These are phyloP conservation scores for Botryotinia convoluta DNA, from an alignment of 2,329 filamentous ascomycete species.

Conservation along the genomic window DNA sequence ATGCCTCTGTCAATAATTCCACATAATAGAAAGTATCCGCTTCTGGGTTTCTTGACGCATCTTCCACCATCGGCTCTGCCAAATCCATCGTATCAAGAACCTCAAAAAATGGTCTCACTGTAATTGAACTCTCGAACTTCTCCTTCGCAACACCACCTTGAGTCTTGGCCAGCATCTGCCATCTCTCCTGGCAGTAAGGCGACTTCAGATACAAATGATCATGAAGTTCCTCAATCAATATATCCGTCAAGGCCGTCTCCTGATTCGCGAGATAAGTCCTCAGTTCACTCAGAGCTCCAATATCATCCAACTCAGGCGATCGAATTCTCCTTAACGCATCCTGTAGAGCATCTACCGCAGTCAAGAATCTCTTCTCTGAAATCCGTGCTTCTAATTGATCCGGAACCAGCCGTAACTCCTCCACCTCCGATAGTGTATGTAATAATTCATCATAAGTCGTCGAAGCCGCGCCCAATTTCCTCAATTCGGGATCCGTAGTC, in stretches of 20 bases:
- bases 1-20: slow-evolving; percentile 77
- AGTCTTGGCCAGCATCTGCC: slow-evolving; percentile 76
- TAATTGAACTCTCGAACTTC: slow-evolving; percentile 46
- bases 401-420: slow-evolving; percentile 84
- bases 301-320: slow-evolving; percentile 85
- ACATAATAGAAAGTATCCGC: slow-evolving; percentile 95
- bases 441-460: slow-evolving; percentile 89
- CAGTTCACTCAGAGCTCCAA: slow-evolving; percentile 83
- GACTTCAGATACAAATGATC: slow-evolving; percentile 97
- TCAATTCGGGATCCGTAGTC: slow-evolving; percentile 84
- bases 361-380: slow-evolving; percentile 92
- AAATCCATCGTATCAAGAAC: slow-evolving; percentile 61
- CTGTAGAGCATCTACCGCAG: slow-evolving; percentile 88
- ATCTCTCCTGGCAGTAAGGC: slow-evolving; percentile 93
- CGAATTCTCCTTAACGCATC: slow-evolving; percentile 80
- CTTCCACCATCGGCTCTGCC: slow-evolving; percentile 67
- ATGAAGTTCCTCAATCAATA: slow-evolving; percentile 93
- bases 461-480: slow-evolving; percentile 81
- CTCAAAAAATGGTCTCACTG: slow-evolving; percentile 52
- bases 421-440: slow-evolving; percentile 77
- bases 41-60: slow-evolving; percentile 90
- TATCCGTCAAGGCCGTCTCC: slow-evolving; percentile 87
- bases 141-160: slow-evolving; percentile 50
- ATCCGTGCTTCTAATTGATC: slow-evolving; percentile 92
- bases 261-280: slow-evolving; percentile 89